These are phyloP conservation scores for Salix udensis DNA, from an alignment of 345 rosid species.

Conservation along the genomic window DNA sequence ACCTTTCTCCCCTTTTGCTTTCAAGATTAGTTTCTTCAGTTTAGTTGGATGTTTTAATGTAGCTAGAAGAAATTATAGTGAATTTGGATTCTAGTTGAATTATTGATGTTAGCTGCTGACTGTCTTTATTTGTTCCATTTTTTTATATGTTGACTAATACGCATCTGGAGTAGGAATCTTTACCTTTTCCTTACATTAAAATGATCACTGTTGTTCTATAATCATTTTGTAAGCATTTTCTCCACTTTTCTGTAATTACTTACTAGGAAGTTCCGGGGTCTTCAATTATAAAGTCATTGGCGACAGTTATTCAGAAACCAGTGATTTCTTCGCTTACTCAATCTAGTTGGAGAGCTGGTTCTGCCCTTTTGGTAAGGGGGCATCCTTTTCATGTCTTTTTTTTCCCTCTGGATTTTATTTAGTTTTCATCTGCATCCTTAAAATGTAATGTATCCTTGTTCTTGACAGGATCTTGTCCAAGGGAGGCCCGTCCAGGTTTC, in stretches of 20 bases:
- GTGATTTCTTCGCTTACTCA: constrained; percentile 67
- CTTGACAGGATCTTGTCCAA: constrained; percentile 76
- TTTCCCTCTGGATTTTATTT: constrained; percentile 4
- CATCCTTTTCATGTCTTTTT: constrained; percentile 6
- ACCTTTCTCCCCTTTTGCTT: neutral
- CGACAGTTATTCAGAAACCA: constrained; percentile 58
- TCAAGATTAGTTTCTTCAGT: neutral
- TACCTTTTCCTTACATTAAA: neutral
- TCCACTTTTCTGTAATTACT: constrained; percentile 7
- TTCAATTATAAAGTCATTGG: constrained; percentile 56
- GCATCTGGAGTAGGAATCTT: neutral
- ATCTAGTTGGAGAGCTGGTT: constrained; percentile 71
- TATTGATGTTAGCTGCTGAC: neutral
- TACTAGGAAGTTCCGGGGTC: constrained; percentile 66
- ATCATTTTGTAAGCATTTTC: neutral
- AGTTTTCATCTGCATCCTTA: neutral
- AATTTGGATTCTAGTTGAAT: neutral
- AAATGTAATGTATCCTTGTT: constrained; percentile 4
- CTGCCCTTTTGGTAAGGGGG: constrained; percentile 67
- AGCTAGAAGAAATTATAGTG: neutral
- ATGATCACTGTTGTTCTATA: neutral
- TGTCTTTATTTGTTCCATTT: neutral
- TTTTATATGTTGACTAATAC: neutral
- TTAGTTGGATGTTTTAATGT: neutral
- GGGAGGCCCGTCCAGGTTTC: constrained; percentile 62